Percentiles rank a stretch among this genome's conserved stretches.
These are phyloP conservation scores for Withania somnifera DNA, from an alignment of 305 asterid species.

Conservation along the genomic window DNA sequence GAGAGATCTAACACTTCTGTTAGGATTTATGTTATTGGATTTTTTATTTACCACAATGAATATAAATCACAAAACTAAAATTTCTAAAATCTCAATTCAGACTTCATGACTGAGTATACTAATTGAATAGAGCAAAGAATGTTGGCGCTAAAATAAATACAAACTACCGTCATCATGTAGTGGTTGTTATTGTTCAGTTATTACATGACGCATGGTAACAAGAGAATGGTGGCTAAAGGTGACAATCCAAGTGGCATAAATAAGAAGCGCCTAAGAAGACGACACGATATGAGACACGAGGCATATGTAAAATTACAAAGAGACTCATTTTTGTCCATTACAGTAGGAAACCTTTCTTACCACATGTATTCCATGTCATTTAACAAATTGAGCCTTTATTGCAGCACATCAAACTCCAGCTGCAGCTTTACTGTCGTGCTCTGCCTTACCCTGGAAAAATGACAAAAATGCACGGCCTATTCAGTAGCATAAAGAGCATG, in stretches of 20 bases:
- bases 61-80: background rate
- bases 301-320: background rate
- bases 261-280: background rate
- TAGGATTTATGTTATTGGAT: background rate
- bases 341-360: conserved; percentile 11
- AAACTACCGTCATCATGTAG: background rate
- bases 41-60: background rate
- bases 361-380: background rate
- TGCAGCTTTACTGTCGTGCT: conserved; percentile 45
- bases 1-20: background rate
- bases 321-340: background rate
- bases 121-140: background rate
- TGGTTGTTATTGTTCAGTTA: too few species aligned
- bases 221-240: background rate
- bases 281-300: background rate
- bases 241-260: background rate
- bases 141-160: background rate
- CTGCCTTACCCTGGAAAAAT: conserved; percentile 39
- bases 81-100: background rate
- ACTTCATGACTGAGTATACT: background rate
- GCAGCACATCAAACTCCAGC: conserved; percentile 36
- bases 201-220: background rate
- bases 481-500: background rate
- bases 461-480: background rate
- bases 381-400: conserved; percentile 3